Base-by-base conservation (phyloP, 306 rosid genomes). In the Mimosa pudica region DNA sequence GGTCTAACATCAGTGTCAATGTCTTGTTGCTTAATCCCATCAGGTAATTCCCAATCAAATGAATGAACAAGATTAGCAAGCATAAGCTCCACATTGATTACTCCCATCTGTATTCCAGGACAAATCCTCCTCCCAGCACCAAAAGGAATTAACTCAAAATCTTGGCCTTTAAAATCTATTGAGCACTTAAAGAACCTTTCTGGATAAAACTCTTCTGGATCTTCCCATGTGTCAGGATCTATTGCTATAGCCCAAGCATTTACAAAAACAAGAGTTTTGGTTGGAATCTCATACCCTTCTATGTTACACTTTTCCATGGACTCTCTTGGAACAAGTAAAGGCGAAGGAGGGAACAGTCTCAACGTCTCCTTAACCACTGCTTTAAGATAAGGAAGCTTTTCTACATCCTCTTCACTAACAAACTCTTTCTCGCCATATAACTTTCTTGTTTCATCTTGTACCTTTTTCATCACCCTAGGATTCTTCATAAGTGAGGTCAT, bases 101-200 rank as follows among this genome's bases (percentile, higher is more conserved):
- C 42, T 2, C 74, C 85, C 85, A 78, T 71, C 9, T 81, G 54
- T 12, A 81, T 57, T 0, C 49, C 85, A 0, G 87, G 89, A 55
- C 87, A 83, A 18, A 81, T 79, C 81, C 87, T 81, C 8, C 87
- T 38, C 35, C 87, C 85, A 11, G 75, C 41, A 2, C 87, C 85
- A 60, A 86, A 86, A 3, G 89, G 84, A 7, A 84, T 71, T 0
- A 81, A 0, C 82, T 74, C 87, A 57, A 80, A 86, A 67, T 83
- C 70, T 0, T 33, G 80, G 0, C 83, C 89, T 41, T 71, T 86
- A 2, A 54, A 74, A 6, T 86, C 85, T 6, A 83, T 30, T 17
- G 52, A 66, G 35, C 20, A 70, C 10, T 5, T 47, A 2, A 81
- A 0, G 61, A 83, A 83, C 60, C 89, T 86, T 17, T 86, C 77